Percentiles rank a stretch among this genome's conserved stretches.
phyloP scores from a whole-genome alignment of 2,329 filamentous ascomycete genomes.

The Hypoxylon sp. region DNA sequence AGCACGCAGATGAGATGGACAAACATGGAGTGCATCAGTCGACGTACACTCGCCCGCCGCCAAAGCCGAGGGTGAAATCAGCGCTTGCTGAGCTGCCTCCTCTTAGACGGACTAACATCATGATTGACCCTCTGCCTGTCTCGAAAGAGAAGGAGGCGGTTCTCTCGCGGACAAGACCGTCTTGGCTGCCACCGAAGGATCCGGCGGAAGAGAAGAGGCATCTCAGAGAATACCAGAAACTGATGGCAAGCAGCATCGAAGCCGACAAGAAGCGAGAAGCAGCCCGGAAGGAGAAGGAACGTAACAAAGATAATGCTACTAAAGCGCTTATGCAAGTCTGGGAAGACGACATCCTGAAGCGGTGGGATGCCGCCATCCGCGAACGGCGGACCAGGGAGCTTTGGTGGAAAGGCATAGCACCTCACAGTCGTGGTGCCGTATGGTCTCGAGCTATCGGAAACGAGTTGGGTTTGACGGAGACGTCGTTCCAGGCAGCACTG shows the following conservation, averaged over 20 bases:
- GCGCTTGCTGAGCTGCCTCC: slow-evolving; percentile 79
- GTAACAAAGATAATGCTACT: slow-evolving; percentile 68
- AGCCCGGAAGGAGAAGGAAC: slow-evolving; percentile 65
- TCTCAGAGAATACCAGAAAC: slow-evolving; percentile 85
- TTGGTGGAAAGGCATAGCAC: slow-evolving; percentile 86
- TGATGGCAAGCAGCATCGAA: slow-evolving; percentile 78
- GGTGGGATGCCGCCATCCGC: slow-evolving; percentile 79
- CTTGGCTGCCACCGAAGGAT: slow-evolving; percentile 88
- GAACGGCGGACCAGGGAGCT: slow-evolving; percentile 80
- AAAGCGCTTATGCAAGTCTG: slow-evolving; percentile 74
- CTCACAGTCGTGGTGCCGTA: slow-evolving; percentile 76
- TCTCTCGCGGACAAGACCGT: slow-evolving; percentile 83
- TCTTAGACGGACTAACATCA: slow-evolving; percentile 80
- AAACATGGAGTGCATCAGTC: slow-evolving; percentile 56
- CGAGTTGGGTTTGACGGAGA: slow-evolving; percentile 75
- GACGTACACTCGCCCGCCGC: slow-evolving; percentile 50
- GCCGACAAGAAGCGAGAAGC: slow-evolving; percentile 73
- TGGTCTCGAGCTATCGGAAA: slow-evolving; percentile 83
- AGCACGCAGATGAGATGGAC: slow-evolving; percentile 77
- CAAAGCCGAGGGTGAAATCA: slow-evolving; percentile 72
- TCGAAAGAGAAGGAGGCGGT: slow-evolving; percentile 91
- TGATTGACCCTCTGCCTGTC: slow-evolving; percentile 87
- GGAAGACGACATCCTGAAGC: slow-evolving; percentile 82
- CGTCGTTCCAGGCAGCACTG: slow-evolving; percentile 80
- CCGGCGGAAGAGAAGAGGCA: slow-evolving; percentile 93